A percentile compares a stretch with the other conserved stretches of the same genome.
These are phyloP conservation scores for Quercus gilva DNA, from an alignment of 306 rosid genomes.

Conservation along the genomic window DNA sequence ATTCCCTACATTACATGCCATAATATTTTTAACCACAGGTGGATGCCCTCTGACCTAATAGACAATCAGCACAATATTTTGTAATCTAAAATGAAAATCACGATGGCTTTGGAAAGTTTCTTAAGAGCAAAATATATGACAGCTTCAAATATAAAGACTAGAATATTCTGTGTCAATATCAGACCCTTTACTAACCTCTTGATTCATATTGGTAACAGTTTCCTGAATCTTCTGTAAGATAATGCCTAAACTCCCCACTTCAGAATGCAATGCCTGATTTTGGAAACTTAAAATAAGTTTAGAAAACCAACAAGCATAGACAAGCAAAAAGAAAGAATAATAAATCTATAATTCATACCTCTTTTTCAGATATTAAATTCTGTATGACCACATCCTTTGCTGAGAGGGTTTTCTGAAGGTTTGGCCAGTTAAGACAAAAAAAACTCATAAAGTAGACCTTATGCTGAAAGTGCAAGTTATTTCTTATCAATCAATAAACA, in stretches of 20 bases:
- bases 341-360: conserved; percentile 39
- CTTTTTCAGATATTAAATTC: conserved; percentile 57
- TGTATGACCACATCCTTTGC: conserved; percentile 54
- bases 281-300: conserved; percentile 21
- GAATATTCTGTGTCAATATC: neutral
- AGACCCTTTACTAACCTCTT: conserved; percentile 45
- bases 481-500: conserved; percentile 5
- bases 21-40: neutral
- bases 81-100: neutral
- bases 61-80: neutral
- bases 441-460: neutral
- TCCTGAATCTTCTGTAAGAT: conserved; percentile 59
- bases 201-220: conserved; percentile 47
- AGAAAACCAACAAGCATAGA: conserved; percentile 25
- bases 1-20: neutral
- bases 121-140: neutral
- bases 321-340: conserved; percentile 7
- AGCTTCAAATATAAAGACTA: neutral
- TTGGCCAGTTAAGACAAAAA: conserved; percentile 47
- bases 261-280: conserved; percentile 51
- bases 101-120: conserved; percentile 1
- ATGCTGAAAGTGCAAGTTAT: conserved; percentile 10
- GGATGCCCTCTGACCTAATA: neutral
- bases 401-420: conserved; percentile 60
- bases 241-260: conserved; percentile 55